Evolutionary conservation across 2,329 filamentous ascomycete genomes (phyloP), one percentile per base, ranked within the genome.

Genomic region (Colletotrichum graminicola): DNA sequence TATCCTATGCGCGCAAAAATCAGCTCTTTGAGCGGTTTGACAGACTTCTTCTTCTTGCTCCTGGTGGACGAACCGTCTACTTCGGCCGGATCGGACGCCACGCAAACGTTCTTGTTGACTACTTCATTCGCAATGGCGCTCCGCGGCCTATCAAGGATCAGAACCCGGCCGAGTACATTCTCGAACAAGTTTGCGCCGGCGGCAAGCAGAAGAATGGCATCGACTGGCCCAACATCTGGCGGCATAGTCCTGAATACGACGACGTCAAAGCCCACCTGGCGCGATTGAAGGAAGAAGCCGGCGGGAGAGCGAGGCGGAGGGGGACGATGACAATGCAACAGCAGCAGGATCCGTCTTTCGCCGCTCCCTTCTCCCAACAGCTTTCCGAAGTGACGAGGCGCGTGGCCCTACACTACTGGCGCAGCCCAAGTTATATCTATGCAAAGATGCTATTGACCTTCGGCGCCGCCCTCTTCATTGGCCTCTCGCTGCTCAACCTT

Each of bases 391-490:
- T 91, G 47, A 86, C 87, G 5, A 77, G 83, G 57, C 91, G 92
- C 73, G 89, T 93, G 12, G 93, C 93, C 79, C 85, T 91, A 76
- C 92, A 94, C 78, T 93, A 93, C 83, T 95, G 92, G 92, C 88
- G 93, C 63, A 92, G 87, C 1, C 93, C 93, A 0, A 84, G 87
- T 2, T 95, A 94, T 80, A 90, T 95, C 76, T 94, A 92, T 81
- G 88, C 90, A 60, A 94, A 94, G 81, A 75, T 87, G 0, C 79
- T 86, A 1, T 86, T 93, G 45, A 89, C 87, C 72, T 81, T 87
- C 43, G 77, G 85, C 23, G 66, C 77, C 21, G 78, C 68, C n/a
- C 68, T 71, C 23, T 93, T 92, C 79, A 90, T 93, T 71, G 92
- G 91, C 1, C 89, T 93, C 76, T 91, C 89, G 0, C 91, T 93